Percentiles rank a stretch among this genome's conserved stretches.
Conservation (phyloP, 805 yeast genomes). For the Isabelozyma rhagii region DNA sequence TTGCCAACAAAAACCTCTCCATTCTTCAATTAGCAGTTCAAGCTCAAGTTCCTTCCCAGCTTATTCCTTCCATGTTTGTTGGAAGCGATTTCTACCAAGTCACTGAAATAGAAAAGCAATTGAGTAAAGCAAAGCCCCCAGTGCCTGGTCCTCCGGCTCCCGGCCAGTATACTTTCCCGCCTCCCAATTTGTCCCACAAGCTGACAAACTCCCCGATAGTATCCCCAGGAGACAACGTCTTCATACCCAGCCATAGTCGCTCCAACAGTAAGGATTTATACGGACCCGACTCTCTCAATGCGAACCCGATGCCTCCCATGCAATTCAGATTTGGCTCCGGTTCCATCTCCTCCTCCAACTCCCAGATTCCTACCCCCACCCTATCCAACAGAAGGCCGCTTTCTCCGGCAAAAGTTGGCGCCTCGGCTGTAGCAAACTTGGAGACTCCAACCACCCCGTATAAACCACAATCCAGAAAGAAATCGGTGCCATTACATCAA, state of each 20-base stretch:
- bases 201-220: too few species aligned
- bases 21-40: slow-evolving; percentile 58
- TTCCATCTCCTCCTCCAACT: background rate
- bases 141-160: slow-evolving; percentile 6
- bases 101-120: slow-evolving; percentile 5
- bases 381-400: slow-evolving; percentile 36
- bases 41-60: slow-evolving; percentile 60
- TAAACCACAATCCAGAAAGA: slow-evolving; percentile 8
- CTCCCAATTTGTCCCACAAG: slow-evolving; percentile 2
- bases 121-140: slow-evolving; percentile 7
- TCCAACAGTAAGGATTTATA: slow-evolving; percentile 1
- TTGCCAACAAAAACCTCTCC: slow-evolving; percentile 55
- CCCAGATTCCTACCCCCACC: slow-evolving; percentile 3
- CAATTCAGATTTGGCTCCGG: slow-evolving; percentile 36
- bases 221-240: background rate
- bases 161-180: slow-evolving; percentile 5
- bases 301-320: slow-evolving; percentile 30
- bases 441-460: slow-evolving; percentile 36
- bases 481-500: slow-evolving; percentile 26
- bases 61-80: slow-evolving; percentile 61
- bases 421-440: slow-evolving; percentile 59
- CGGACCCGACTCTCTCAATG: slow-evolving; percentile 16
- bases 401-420: slow-evolving; percentile 73
- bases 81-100: slow-evolving; percentile 10
- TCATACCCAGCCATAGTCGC: background rate